A percentile compares a stretch with the other conserved stretches of the same genome.
phyloP scores from a whole-genome alignment of 768 basidiomycete genomes.

The Leccinum rimulosum region DNA sequence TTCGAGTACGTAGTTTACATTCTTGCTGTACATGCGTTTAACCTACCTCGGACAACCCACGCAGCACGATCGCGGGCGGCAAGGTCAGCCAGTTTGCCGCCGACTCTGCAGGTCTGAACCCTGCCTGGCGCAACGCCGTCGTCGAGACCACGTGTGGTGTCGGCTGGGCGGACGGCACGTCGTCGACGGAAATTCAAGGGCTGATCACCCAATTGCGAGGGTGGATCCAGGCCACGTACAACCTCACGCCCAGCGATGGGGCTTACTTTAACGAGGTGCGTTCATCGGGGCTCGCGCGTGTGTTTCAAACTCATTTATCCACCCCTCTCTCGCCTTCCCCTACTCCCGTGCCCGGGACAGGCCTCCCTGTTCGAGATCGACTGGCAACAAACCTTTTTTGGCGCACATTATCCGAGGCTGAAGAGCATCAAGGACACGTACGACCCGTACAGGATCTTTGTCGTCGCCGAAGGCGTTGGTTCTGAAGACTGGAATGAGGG shows the following conservation, averaged over 20 bases:
- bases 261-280: slow-evolving; percentile 49
- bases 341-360: slow-evolving; percentile 19
- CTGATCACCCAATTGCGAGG: slow-evolving; percentile 7
- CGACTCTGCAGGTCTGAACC: slow-evolving; percentile 39
- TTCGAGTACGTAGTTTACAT: background rate
- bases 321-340: no score
- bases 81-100: slow-evolving; percentile 36
- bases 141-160: slow-evolving; percentile 22
- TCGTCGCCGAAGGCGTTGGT: slow-evolving; percentile 44
- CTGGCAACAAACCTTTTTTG: slow-evolving; percentile 46
- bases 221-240: slow-evolving; percentile 26
- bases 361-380: slow-evolving; percentile 43
- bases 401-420: slow-evolving; percentile 39
- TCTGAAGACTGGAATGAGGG: slow-evolving; percentile 47
- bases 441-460: slow-evolving; percentile 44
- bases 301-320: no score
- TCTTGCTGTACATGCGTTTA: background rate
- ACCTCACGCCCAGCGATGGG: slow-evolving; percentile 33
- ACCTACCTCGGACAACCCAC: background rate
- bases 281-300: background rate
- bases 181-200: slow-evolving; percentile 1
- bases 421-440: slow-evolving; percentile 43
- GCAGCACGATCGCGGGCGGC: slow-evolving; percentile 30
- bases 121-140: slow-evolving; percentile 44
- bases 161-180: slow-evolving; percentile 20